Evolutionary conservation across 2,329 filamentous ascomycete species (phyloP).

Genomic region (Nemania sp.): DNA sequence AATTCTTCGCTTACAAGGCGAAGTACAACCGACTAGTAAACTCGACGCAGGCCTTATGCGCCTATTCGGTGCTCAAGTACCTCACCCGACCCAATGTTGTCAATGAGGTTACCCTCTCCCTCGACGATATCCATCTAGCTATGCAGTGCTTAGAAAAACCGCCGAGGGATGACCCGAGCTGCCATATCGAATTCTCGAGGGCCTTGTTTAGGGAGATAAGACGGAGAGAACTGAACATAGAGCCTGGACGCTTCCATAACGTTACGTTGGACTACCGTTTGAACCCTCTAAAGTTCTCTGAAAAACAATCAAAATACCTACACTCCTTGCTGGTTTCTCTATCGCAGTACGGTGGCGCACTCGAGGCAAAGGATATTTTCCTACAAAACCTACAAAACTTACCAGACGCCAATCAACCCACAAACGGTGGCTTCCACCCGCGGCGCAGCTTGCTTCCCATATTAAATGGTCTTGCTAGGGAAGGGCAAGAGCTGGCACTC

Average conservation of each 20-base stretch:
- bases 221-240: slow-evolving; percentile 36
- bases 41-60: slow-evolving; percentile 73
- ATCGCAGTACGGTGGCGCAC: slow-evolving; percentile 49
- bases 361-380: slow-evolving; percentile 48
- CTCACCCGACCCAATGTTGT: slow-evolving; percentile 58
- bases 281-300: slow-evolving; percentile 11
- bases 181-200: slow-evolving; percentile 63
- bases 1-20: slow-evolving; percentile 71
- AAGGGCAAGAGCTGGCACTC: slow-evolving; percentile 70
- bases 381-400: slow-evolving; percentile 34
- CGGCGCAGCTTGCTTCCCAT: slow-evolving; percentile 62
- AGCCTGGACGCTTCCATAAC: slow-evolving; percentile 26
- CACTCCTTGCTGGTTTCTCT: slow-evolving; percentile 43
- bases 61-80: slow-evolving; percentile 70
- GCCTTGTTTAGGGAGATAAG: slow-evolving; percentile 57
- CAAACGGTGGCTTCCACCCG: slow-evolving; percentile 48
- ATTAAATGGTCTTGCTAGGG: slow-evolving; percentile 70
- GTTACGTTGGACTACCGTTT: slow-evolving; percentile 27
- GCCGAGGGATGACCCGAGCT: slow-evolving; percentile 57
- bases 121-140: slow-evolving; percentile 59
- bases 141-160: slow-evolving; percentile 58
- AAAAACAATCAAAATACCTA: slow-evolving; percentile 43
- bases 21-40: slow-evolving; percentile 65
- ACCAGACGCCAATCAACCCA: slow-evolving; percentile 10
- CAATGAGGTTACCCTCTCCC: slow-evolving; percentile 46